Evolutionary conservation across 75 land plant species (phyloP), one percentile per base, ranked within the genome.

Genomic region (Adiantum capillusveneris): DNA sequence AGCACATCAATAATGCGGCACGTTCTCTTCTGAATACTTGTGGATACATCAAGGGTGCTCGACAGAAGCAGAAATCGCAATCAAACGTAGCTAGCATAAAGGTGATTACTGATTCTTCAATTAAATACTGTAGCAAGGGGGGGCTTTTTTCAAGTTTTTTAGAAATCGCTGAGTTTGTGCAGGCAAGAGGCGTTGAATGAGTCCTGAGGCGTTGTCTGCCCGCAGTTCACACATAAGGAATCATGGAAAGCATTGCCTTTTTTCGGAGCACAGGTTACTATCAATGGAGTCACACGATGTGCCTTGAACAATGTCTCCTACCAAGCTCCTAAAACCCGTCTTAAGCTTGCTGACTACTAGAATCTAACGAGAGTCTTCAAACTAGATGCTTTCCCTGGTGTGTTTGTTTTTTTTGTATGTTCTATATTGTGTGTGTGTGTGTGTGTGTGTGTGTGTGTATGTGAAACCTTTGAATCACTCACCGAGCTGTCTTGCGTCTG

Each of bases 291-390:
- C 57, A 37, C 29, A 0, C 69, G 85, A 9, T 60, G 75, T 45
- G 76, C 86, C 12, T 72, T 91, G 19, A 91, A 75, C 68, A 89
- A 83, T 9, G 69, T 82, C 21, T 84, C 97, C 28, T 91, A 65
- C 51, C 53, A 65, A 0, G 64, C 75, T 58, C 84, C 97, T 0
- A 44, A 43, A 7, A 91, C 97, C 21, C 97, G 94, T 27, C 73
- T 91, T 34, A 77, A 79, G 63, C 82, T 91, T 44, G 97, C 94
- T 29, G 97, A 91, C 54, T 62, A 72, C 44, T 82, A 25, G 60
- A 66, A 78, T 13, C 36, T 82, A 16, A 71, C 71, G 17, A 79
- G 81, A 0, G 86, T 78, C 7, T 91, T 82, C 70, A 77, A 68
- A 53, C 76, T 78, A 45, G 82, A 85, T 48, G 68, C 69, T 41